Evolutionary conservation across 371 early-diverging fungal genomes (phyloP), one percentile per base, ranked within the genome.

Genomic region (Rhizopus sp.): DNA sequence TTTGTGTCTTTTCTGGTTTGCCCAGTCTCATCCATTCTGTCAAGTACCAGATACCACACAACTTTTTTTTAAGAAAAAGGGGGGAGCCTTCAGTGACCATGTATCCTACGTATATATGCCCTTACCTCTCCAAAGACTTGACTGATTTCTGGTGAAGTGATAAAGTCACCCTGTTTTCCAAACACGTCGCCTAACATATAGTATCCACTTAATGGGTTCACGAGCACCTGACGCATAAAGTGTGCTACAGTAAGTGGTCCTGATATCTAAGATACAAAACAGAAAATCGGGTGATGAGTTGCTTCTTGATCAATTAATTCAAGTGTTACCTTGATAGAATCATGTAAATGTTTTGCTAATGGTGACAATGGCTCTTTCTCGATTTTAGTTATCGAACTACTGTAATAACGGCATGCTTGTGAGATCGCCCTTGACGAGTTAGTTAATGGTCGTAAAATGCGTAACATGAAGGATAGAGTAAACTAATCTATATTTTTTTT

Each of bases 61-160:
- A 57, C 91, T 86, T 58, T 17, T 7, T 7, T 33, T 23, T 15
- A 39, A n/a, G 13, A 56, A 48, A 58, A 34, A 33, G 6, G 30
- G 16, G 49, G 41, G 6, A 46, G 53, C 3, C 17, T 12, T 29
- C 13, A 29, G 13, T 10, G 39, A 39, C 10, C 39, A 32, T 50
- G 16, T 46, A 5, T 10, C 5, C 16, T 32, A 39, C 0, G 3
- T 5, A 23, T 17, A 30, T 16, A 32, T 31, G n/a, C 13, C 10
- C 47, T 59, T 77, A 89, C 87, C 81, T 97, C 98, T 29, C 98
- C 98, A 88, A 97, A 97, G 82, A 96, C 88, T 73, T 98, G 98
- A 65, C 89, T 90, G 63, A 98, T 93, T 71, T 98, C 98, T 12
- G 98, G 98, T 6, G 94, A 92, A 5, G 98, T 98, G 12, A 89